Evolutionary conservation across 495 filamentous ascomycete genomes (phyloP), one percentile per base, ranked within the genome.

Genomic region (Aspergillus steynii): DNA sequence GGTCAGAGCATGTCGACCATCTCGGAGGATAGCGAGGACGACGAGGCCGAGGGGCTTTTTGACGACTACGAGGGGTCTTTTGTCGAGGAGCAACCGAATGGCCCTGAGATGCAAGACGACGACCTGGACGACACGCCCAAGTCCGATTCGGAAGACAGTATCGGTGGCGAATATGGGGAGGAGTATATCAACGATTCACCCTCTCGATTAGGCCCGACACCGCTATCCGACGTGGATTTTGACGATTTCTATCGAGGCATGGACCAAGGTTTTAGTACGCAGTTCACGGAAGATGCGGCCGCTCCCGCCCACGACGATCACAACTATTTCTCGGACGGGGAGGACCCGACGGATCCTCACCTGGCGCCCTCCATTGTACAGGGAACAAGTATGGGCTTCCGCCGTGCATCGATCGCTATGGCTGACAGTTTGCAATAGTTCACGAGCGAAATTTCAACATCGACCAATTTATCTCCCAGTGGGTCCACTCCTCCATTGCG

Each of bases 401-500:
- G 0, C 12, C 28, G 3, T 55, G n/a, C 7, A 25, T 5, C 20
- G n/a, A 10, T 53, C 10, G 9, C 29, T 34, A 50, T 29, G 26
- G 46, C 56, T 69, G 60, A 69, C 67, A 47, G 34, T 31, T 53
- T n/a, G 3, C 47, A 20, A 32, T 56, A 80, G 77, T 73, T 25
- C 71, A 73, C 29, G 78, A 81, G 60, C 66, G 76, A 25, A 81
- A 81, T 49, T 64, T 77, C 26, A 78, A 71, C 9, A 71, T 81
- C 26, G 76, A 78, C 26, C 76, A 80, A 50, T 81, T 81, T 46
- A 77, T 81, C 29, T 61, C 72, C 15, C 73, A 74, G 8, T 79
- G 77, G 78, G 62, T 77, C 46, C 60, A 69, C 15, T 64, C 72
- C 29, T 71, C 67, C n/a, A 66, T 51, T 29, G 60, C 32, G 48